Evolutionary conservation across 306 rosid genomes (phyloP).

Genomic region (Sicyos edulis): DNA sequence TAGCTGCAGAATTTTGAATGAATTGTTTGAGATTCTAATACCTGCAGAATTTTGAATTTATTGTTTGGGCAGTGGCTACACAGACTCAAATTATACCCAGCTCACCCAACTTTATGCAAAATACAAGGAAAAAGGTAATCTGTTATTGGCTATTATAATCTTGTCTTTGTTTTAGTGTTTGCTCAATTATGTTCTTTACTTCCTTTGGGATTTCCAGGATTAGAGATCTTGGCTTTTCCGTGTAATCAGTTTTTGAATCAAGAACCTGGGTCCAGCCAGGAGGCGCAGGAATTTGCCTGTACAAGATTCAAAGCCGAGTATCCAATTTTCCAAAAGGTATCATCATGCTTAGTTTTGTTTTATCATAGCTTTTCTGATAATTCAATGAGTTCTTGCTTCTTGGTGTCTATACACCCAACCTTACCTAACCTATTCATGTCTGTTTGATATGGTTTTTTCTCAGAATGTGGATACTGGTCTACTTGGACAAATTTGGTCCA

Average conservation of each 20-base stretch:
- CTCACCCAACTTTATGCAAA: conserved; percentile 60
- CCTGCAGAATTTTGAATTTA: background rate
- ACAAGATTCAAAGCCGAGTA: conserved; percentile 75
- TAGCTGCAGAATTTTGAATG: background rate
- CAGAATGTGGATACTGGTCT: background rate
- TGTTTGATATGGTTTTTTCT: background rate
- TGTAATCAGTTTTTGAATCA: conserved; percentile 86
- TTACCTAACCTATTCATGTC: background rate
- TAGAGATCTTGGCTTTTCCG: conserved; percentile 94
- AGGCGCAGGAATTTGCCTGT: conserved; percentile 72
- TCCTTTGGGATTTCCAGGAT: conserved; percentile 37
- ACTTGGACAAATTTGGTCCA: background rate
- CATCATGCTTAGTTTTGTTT: background rate
- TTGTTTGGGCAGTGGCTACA: conserved; percentile 49
- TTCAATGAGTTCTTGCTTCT: no score
- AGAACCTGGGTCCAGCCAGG: conserved; percentile 77
- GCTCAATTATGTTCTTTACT: background rate
- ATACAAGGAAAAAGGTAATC: conserved; percentile 62
- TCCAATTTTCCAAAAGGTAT: conserved; percentile 84
- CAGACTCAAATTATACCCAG: conserved; percentile 77
- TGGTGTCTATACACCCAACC: no score
- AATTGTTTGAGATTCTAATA: conserved; percentile 11
- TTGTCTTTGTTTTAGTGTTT: background rate
- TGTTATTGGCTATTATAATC: no score
- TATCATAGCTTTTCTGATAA: background rate